A percentile compares a stretch with the other conserved stretches of the same genome.
These are phyloP conservation scores for Fonsecaea erecta DNA, from an alignment of 2,329 filamentous ascomycete genomes.

Conservation along the genomic window DNA sequence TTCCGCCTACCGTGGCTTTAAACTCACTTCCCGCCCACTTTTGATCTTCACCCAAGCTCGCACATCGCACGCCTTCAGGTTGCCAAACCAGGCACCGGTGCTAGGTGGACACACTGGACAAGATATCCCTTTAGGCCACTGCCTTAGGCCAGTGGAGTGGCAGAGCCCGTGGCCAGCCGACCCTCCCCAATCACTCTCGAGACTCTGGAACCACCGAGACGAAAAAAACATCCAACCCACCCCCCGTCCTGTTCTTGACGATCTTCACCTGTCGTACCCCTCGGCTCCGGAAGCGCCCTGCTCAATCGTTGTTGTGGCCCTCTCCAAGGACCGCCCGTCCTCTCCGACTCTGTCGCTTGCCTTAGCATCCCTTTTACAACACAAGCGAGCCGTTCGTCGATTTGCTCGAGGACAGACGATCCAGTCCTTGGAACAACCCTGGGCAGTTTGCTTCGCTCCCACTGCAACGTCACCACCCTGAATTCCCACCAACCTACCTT, in stretches of 20 bases:
- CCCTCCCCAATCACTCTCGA: conserved; percentile 13
- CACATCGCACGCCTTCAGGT: conserved; percentile 25
- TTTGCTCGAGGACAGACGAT: conserved; percentile 22
- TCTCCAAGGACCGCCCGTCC: conserved; percentile 13
- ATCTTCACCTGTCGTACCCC: conserved; percentile 24
- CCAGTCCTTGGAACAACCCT: conserved; percentile 9
- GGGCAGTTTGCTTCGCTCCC: conserved; percentile 20
- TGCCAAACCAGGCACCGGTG: conserved; percentile 23
- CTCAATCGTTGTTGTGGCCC: conserved; percentile 19
- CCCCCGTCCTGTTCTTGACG: conserved; percentile 16
- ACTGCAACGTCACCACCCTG: conserved; percentile 31
- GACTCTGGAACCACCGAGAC: neutral
- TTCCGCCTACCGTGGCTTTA: conserved; percentile 29
- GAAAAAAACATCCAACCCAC: neutral
- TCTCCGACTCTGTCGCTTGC: conserved; percentile 18
- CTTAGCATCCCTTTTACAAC: conserved; percentile 11
- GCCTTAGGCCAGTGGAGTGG: conserved; percentile 18
- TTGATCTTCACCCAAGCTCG: conserved; percentile 36
- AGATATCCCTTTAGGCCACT: conserved; percentile 16
- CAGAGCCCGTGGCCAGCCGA: conserved; percentile 19
- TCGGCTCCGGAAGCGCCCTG: conserved; percentile 29
- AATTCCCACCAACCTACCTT: conserved; percentile 16
- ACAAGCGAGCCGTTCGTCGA: conserved; percentile 25
- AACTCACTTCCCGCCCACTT: conserved; percentile 34
- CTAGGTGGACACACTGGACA: neutral